Conservation (phyloP, 2,329 filamentous ascomycete genomes). For the Pestalotiopsis sp. region DNA sequence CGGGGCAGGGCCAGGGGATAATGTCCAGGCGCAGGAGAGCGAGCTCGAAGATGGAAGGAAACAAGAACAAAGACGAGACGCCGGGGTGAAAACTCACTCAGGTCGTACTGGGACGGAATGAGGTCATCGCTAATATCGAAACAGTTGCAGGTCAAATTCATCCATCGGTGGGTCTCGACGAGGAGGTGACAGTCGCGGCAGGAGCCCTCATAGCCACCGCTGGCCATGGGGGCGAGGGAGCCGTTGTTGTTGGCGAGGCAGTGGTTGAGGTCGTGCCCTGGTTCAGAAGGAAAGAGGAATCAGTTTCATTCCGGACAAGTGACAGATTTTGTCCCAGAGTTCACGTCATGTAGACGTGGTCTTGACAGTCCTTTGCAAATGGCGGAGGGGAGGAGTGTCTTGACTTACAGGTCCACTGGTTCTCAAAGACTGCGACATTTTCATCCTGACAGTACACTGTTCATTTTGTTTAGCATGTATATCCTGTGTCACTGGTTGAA, state of each 20-base stretch:
- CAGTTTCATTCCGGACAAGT: neutral
- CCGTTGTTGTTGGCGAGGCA: constrained; percentile 30
- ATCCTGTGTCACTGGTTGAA: too few relatives aligned
- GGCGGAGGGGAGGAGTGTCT: neutral
- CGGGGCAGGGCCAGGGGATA: neutral
- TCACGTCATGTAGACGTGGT: neutral
- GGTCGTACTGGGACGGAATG: constrained; percentile 22
- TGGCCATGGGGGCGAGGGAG: constrained; percentile 23
- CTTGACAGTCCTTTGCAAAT: neutral
- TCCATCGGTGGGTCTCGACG: constrained; percentile 23
- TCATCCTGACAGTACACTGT: constrained; percentile 39
- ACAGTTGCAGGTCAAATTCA: constrained; percentile 28
- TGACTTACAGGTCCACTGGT: constrained; percentile 40
- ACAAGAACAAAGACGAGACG: neutral
- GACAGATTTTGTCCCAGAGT: too few relatives aligned
- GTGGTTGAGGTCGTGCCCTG: constrained; percentile 37
- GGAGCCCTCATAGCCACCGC: constrained; percentile 28
- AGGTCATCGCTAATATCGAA: constrained; percentile 19
- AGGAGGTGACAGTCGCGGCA: constrained; percentile 27
- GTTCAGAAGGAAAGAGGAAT: neutral
- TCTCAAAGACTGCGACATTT: constrained; percentile 32
- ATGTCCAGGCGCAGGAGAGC: neutral
- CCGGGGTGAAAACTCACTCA: constrained; percentile 21
- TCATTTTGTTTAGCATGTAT: neutral
- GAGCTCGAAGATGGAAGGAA: neutral